A percentile compares a stretch with the other conserved stretches of the same genome.
These are phyloP conservation scores for Tulasnella calospora DNA, from an alignment of 768 basidiomycete species.

Conservation along the genomic window DNA sequence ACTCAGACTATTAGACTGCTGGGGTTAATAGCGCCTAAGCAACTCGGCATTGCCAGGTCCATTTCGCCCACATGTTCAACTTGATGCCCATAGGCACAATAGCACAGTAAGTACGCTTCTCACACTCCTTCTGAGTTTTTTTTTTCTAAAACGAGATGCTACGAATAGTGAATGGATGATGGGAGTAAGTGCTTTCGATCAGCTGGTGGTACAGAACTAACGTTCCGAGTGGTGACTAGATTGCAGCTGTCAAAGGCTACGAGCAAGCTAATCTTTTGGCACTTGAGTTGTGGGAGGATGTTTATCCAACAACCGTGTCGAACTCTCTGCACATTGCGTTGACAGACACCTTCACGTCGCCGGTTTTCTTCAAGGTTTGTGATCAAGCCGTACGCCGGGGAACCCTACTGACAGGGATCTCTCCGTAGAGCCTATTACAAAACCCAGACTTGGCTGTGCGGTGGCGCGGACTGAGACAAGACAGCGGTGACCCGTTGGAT, in stretches of 20 bases:
- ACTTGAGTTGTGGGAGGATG: conserved; percentile 80
- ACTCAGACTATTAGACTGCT: neutral
- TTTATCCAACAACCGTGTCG: conserved; percentile 48
- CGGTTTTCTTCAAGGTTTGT: conserved; percentile 71
- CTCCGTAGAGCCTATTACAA: conserved; percentile 35
- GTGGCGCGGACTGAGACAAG: conserved; percentile 86
- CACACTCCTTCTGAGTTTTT: conserved; percentile 26
- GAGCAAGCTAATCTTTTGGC: conserved; percentile 66
- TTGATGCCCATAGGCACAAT: conserved; percentile 72
- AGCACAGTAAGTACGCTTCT: conserved; percentile 59
- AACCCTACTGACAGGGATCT: neutral
- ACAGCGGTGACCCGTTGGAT: conserved; percentile 81
- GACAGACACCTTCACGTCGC: conserved; percentile 92
- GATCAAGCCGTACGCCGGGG: neutral
- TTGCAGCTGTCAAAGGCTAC: conserved; percentile 82
- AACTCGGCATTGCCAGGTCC: conserved; percentile 47
- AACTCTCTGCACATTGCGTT: conserved; percentile 59
- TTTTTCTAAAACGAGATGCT: neutral
- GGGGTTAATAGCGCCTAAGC: conserved; percentile 15
- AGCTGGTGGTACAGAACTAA: neutral
- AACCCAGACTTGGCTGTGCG: conserved; percentile 52
- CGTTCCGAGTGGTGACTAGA: conserved; percentile 39
- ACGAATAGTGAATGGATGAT: conserved; percentile 77
- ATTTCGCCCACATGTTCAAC: conserved; percentile 74
- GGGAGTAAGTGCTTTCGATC: conserved; percentile 51